Evolutionary conservation across 495 filamentous ascomycete genomes (phyloP).

Genomic region (Aspergillus cavernicola): DNA sequence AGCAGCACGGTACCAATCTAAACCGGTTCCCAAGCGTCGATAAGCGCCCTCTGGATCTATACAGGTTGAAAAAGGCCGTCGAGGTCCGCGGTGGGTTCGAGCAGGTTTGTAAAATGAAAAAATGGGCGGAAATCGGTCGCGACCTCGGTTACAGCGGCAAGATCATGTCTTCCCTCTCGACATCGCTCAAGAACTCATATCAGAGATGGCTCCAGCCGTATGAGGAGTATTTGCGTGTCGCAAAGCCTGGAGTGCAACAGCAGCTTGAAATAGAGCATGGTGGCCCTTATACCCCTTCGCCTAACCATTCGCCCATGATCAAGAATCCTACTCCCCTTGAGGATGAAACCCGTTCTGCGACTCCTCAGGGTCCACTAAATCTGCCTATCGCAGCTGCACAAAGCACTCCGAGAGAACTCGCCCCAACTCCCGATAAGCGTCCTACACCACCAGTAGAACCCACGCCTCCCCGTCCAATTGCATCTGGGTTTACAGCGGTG

Average conservation of each 20-base stretch:
- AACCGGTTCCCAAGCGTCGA: slow-evolving; percentile 95
- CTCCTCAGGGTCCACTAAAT: slow-evolving; percentile 65
- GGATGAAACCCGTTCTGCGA: slow-evolving; percentile 59
- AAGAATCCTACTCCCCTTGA: slow-evolving; percentile 63
- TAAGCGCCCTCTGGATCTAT: slow-evolving; percentile 94
- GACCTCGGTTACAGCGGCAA: slow-evolving; percentile 98
- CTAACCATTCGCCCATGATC: slow-evolving; percentile 70
- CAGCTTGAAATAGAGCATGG: slow-evolving; percentile 91
- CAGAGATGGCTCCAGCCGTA: slow-evolving; percentile 95
- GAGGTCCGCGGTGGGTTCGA: slow-evolving; percentile 92
- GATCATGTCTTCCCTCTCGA: slow-evolving; percentile 99
- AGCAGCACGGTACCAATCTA: slow-evolving; percentile 89
- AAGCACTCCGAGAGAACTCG: slow-evolving; percentile 57
- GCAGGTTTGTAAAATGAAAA: slow-evolving; percentile 93
- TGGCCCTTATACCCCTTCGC: slow-evolving; percentile 90
- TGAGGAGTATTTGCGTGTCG: slow-evolving; percentile 87
- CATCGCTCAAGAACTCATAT: slow-evolving; percentile 97
- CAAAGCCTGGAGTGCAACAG: slow-evolving; percentile 95
- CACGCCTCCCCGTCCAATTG: slow-evolving; percentile 49
- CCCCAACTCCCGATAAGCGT: slow-evolving; percentile 37
- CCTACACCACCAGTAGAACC: slow-evolving; percentile 45
- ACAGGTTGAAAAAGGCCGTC: slow-evolving; percentile 94
- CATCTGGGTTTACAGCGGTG: slow-evolving; percentile 77
- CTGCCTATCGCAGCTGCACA: slow-evolving; percentile 65
- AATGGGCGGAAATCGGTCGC: slow-evolving; percentile 98